Evolutionary conservation across 2,329 filamentous ascomycete genomes (phyloP).

Genomic region (Pestalotiopsis sp.): DNA sequence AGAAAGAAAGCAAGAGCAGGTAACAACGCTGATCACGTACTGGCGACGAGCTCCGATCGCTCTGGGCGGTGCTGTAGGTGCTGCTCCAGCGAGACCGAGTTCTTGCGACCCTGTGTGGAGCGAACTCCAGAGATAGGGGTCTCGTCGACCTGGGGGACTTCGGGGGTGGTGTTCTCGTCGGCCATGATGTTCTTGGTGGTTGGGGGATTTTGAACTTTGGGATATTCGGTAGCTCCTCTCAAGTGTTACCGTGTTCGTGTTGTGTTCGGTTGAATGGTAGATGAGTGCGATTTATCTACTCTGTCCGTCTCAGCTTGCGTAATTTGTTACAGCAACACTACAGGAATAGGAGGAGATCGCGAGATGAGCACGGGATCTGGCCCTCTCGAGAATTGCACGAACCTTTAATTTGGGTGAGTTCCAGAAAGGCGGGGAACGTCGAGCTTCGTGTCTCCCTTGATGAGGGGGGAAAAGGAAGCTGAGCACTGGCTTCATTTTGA

Average conservation of each 20-base stretch:
- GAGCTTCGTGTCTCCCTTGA: neutral
- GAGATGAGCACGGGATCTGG: neutral
- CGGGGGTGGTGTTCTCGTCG: conserved; percentile 26
- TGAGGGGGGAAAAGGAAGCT: neutral
- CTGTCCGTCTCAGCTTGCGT: neutral
- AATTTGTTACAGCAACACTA: neutral
- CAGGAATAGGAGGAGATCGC: neutral
- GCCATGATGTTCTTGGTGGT: conserved; percentile 32
- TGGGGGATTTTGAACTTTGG: neutral
- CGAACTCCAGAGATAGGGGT: conserved; percentile 60
- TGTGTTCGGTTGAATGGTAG: conserved; percentile 3
- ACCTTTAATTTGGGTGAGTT: neutral
- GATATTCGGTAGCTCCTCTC: neutral
- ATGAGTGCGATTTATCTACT: neutral
- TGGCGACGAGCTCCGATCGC: conserved; percentile 77
- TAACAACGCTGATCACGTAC: conserved; percentile 48
- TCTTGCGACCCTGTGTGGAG: conserved; percentile 54
- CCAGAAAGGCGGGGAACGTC: neutral
- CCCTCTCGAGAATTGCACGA: neutral
- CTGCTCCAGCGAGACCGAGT: conserved; percentile 66
- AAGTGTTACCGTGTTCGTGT: conserved; percentile 1
- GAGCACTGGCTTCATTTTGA: neutral
- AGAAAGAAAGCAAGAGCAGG: neutral
- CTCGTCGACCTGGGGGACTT: conserved; percentile 49
- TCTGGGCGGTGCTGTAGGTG: conserved; percentile 75